phyloP scores from a whole-genome alignment of 108 stramenopile genomes.

The Fragilaria radians region DNA sequence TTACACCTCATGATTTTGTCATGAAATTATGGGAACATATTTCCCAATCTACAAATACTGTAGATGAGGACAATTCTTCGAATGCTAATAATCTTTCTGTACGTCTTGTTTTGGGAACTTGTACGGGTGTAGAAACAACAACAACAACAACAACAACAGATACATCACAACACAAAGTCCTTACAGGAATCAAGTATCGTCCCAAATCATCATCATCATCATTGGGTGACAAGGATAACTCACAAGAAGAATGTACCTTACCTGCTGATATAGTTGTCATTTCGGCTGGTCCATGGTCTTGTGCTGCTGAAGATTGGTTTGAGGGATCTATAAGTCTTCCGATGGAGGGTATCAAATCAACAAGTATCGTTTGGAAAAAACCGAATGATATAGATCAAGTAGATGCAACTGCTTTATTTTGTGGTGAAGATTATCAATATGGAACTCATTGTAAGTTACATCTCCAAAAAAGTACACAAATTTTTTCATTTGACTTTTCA shows the following conservation, averaged over 20 bases:
- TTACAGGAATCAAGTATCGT: conserved; percentile 56
- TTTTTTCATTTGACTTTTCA: not conserved
- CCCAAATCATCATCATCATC: conserved; percentile 10
- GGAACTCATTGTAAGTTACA: conserved; percentile 70
- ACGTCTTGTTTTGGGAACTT: conserved; percentile 59
- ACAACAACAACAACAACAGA: conserved; percentile 14
- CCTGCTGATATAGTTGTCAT: conserved; percentile 58
- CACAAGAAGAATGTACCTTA: conserved; percentile 23
- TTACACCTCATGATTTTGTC: conserved; percentile 78
- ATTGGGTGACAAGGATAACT: conserved; percentile 4
- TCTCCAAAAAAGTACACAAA: not conserved
- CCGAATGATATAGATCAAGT: conserved; percentile 39
- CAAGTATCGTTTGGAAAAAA: conserved; percentile 81
- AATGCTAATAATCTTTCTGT: conserved; percentile 16
- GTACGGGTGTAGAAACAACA: conserved; percentile 53
- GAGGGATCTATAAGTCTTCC: conserved; percentile 58
- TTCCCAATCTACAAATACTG: too few species aligned
- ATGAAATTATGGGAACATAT: conserved; percentile 54
- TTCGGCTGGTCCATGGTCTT: conserved; percentile 76
- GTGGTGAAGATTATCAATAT: conserved; percentile 87
- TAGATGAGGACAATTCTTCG: too few species aligned
- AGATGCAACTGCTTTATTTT: conserved; percentile 93
- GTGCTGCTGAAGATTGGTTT: conserved; percentile 77
- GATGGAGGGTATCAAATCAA: conserved; percentile 84
- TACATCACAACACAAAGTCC: too few species aligned